Evolutionary conservation across 208 protist genomes (phyloP).

Genomic region (Crithidia sp.): DNA sequence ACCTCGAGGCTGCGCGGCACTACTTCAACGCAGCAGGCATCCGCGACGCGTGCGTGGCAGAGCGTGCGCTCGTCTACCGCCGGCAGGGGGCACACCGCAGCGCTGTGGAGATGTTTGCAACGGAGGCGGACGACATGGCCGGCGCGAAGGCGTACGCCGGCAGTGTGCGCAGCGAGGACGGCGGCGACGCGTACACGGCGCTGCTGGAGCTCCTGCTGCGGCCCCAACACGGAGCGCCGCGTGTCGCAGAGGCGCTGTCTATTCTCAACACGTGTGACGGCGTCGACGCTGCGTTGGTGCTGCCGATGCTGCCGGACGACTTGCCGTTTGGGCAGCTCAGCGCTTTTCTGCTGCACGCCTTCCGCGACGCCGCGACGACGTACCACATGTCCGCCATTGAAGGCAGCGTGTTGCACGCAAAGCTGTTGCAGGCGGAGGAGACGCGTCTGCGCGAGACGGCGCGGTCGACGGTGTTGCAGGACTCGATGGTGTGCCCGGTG

Average conservation of each 20-base stretch:
- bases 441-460: constrained; percentile 27
- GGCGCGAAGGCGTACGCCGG: constrained; percentile 61
- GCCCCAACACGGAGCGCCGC: constrained; percentile 15
- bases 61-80: constrained; percentile 69
- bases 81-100: constrained; percentile 53
- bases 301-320: constrained; percentile 71
- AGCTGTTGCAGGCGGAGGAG: constrained; percentile 29
- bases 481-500: constrained; percentile 55
- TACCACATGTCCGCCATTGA: constrained; percentile 42
- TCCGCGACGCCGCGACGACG: constrained; percentile 43
- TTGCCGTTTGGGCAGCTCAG: constrained; percentile 44
- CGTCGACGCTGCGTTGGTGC: constrained; percentile 46
- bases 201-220: constrained; percentile 46
- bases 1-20: constrained; percentile 24
- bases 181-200: constrained; percentile 43
- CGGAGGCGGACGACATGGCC: constrained; percentile 43
- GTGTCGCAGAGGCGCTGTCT: constrained; percentile 44
- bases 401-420: constrained; percentile 35
- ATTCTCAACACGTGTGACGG: constrained; percentile 53
- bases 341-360: constrained; percentile 50
- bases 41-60: constrained; percentile 27
- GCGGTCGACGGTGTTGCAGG: constrained; percentile 30
- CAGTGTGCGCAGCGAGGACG: constrained; percentile 36
- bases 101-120: constrained; percentile 69
- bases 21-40: constrained; percentile 58